Evolutionary conservation across 768 basidiomycete species (phyloP).

Genomic region (Candolleomyces efflorescens): DNA sequence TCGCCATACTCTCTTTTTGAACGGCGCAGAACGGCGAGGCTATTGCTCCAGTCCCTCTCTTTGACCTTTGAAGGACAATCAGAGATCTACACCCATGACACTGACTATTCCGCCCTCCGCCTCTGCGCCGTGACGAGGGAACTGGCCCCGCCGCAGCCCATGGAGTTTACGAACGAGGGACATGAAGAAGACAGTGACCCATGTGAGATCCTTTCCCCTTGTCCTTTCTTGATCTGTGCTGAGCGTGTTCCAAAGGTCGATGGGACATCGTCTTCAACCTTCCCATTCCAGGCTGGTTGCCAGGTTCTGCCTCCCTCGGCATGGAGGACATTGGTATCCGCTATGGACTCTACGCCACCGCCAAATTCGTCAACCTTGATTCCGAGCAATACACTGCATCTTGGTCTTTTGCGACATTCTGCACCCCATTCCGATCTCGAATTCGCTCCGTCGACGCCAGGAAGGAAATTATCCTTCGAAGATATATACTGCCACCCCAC

Average conservation of each 20-base stretch:
- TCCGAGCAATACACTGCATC: slow-evolving; percentile 28
- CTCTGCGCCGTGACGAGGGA: slow-evolving; percentile 65
- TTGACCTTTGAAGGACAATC: slow-evolving; percentile 85
- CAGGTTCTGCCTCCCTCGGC: slow-evolving; percentile 51
- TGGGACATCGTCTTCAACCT: slow-evolving; percentile 84
- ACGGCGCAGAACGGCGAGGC: slow-evolving; percentile 42
- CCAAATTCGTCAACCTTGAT: slow-evolving; percentile 48
- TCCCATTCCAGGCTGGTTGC: slow-evolving; percentile 88
- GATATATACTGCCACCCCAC: slow-evolving; percentile 45
- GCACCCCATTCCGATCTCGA: slow-evolving; percentile 50
- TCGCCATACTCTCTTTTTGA: slow-evolving; percentile 56
- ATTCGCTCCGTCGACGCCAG: slow-evolving; percentile 35
- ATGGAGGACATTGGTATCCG: slow-evolving; percentile 51
- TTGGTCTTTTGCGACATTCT: slow-evolving; percentile 51
- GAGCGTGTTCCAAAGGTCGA: slow-evolving; percentile 26
- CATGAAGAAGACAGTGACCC: slow-evolving; percentile 51
- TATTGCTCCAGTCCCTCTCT: slow-evolving; percentile 64
- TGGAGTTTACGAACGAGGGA: slow-evolving; percentile 64
- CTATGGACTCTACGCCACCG: slow-evolving; percentile 66
- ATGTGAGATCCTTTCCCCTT: slow-evolving; percentile 31
- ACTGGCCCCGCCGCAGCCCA: slow-evolving; percentile 46
- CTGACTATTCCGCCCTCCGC: slow-evolving; percentile 67
- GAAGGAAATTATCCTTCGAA: slow-evolving; percentile 44
- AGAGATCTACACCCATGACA: slow-evolving; percentile 60
- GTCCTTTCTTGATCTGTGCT: background rate